A percentile compares a stretch with the other conserved stretches of the same genome.
Evolutionary conservation across 306 rosid genomes (phyloP).

Genomic region (Vigna reflexopilosa): DNA sequence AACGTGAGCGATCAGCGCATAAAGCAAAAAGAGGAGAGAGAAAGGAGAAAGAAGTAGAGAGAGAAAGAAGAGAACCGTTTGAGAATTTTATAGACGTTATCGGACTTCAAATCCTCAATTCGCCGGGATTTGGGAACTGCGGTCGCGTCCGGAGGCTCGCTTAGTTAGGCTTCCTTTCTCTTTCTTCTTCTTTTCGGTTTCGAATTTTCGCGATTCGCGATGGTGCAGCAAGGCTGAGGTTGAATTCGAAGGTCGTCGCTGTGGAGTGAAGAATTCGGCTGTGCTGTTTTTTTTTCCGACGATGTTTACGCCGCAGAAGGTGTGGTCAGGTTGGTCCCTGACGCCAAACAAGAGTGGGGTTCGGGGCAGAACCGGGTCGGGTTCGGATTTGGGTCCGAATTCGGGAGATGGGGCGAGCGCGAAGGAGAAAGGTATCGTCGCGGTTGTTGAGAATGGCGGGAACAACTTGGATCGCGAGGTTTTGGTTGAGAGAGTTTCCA

Average conservation of each 20-base stretch:
- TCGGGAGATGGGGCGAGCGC: constrained; percentile 56
- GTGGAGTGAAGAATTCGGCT: constrained; percentile 32
- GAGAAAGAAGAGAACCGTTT: constrained; percentile 52
- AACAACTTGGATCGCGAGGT: constrained; percentile 63
- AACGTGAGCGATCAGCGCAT: constrained; percentile 64
- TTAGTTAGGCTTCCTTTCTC: constrained; percentile 43
- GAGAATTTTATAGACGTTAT: constrained; percentile 69
- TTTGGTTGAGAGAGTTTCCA: constrained; percentile 60
- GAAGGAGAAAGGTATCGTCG: constrained; percentile 64
- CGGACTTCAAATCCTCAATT: constrained; percentile 82
- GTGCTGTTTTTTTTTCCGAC: background rate
- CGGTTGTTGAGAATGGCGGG: constrained; percentile 68
- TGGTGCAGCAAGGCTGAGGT: constrained; percentile 28
- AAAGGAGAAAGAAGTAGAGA: constrained; percentile 18
- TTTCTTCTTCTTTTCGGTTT: background rate
- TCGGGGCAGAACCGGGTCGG: constrained; percentile 63
- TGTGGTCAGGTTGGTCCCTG: constrained; percentile 70
- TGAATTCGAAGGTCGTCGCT: constrained; percentile 39
- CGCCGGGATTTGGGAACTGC: constrained; percentile 83
- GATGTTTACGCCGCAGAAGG: constrained; percentile 85
- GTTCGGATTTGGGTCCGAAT: constrained; percentile 46
- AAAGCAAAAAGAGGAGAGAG: constrained; percentile 47
- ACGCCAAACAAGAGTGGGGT: constrained; percentile 66
- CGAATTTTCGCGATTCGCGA: background rate
- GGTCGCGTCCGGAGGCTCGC: constrained; percentile 70